phyloP scores from a whole-genome alignment of 108 stramenopile genomes.

The Skeletonema costatum region DNA sequence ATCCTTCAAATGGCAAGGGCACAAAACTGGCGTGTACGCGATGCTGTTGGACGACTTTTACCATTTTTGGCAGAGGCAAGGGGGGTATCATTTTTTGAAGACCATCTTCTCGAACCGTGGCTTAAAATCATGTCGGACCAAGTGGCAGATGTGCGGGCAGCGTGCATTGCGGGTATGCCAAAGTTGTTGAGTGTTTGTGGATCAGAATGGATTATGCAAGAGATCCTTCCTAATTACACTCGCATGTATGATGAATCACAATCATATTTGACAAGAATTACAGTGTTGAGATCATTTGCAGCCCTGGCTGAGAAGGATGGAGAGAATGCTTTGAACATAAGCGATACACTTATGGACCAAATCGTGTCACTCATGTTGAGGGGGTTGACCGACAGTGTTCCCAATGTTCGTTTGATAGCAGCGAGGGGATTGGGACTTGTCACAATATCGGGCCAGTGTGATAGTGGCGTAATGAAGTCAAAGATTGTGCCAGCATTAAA shows the following conservation, averaged over 20 bases:
- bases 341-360: constrained; percentile 58
- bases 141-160: constrained; percentile 77
- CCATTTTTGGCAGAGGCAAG: constrained; percentile 86
- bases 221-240: constrained; percentile 72
- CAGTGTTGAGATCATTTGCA: constrained; percentile 73
- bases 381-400: constrained; percentile 76
- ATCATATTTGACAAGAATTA: constrained; percentile 82
- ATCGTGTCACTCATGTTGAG: constrained; percentile 55
- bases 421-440: constrained; percentile 65
- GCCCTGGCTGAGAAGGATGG: constrained; percentile 53
- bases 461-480: constrained; percentile 36
- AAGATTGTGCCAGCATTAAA: constrained; percentile 47
- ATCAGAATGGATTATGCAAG: constrained; percentile 73
- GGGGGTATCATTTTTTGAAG: constrained; percentile 76
- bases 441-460: constrained; percentile 36
- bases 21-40: constrained; percentile 87
- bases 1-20: constrained; percentile 84
- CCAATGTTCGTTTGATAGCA: constrained; percentile 90
- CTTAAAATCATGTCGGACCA: constrained; percentile 78
- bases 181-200: constrained; percentile 76
- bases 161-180: constrained; percentile 77
- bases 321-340: constrained; percentile 39
- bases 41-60: constrained; percentile 75
- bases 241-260: constrained; percentile 73
- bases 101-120: constrained; percentile 86